A percentile compares a stretch with the other conserved stretches of the same genome.
Conservation (phyloP, 2,329 filamentous ascomycete genomes). For the Whalleya microplaca region DNA sequence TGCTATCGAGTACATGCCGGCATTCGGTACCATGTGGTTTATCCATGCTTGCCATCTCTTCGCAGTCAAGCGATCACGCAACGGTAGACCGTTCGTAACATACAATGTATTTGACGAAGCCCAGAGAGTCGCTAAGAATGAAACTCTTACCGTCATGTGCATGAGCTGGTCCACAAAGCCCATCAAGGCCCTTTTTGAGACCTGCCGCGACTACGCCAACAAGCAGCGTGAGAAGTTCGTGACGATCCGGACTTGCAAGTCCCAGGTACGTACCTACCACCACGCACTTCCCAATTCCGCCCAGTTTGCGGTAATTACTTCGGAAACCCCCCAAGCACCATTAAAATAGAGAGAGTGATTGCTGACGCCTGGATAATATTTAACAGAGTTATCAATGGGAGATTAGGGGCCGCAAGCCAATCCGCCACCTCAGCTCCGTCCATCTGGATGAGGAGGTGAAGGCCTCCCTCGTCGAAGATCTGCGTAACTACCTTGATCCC, state of each 20-base stretch:
- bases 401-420: conserved; percentile 39
- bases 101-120: too few species aligned
- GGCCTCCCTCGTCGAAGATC: conserved; percentile 68
- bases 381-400: conserved; percentile 35
- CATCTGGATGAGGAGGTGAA: conserved; percentile 50
- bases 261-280: conserved; percentile 10
- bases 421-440: conserved; percentile 41
- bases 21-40: conserved; percentile 44
- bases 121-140: background rate
- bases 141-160: conserved; percentile 37
- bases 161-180: conserved; percentile 40
- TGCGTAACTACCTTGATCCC: conserved; percentile 67
- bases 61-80: conserved; percentile 35
- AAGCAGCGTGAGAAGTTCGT: conserved; percentile 42
- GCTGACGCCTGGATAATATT: too few species aligned
- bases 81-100: too few species aligned
- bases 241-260: conserved; percentile 41
- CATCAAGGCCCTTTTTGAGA: conserved; percentile 36
- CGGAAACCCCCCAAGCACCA: too few species aligned
- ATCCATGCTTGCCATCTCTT: conserved; percentile 38
- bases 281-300: too few species aligned
- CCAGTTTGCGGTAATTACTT: too few species aligned
- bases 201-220: conserved; percentile 38
- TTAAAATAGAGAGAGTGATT: too few species aligned
- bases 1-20: conserved; percentile 43